Evolutionary conservation across 1,284 basidiomycete species (phyloP), one percentile per base, ranked within the genome.

Genomic region (Pseudozyma hubeiensis): DNA sequence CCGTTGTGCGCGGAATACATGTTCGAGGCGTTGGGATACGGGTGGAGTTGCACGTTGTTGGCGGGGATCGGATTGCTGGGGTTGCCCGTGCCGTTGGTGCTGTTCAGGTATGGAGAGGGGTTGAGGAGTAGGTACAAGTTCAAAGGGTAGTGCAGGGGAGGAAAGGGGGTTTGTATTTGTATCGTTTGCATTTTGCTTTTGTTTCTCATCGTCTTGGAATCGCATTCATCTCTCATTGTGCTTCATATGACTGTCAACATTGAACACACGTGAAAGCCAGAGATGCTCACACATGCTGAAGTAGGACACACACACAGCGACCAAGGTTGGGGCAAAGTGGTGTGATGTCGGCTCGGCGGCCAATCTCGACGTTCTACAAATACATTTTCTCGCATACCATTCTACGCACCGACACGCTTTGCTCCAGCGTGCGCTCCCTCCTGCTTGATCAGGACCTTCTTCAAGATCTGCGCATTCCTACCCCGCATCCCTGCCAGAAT

Each of bases 1-100:
- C 87, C 87, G 11, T 79, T 87, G 31, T 86, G 86, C 57, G 75
- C 80, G 0, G 78, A 84, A 0, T 76, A 84, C 35, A 80, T 87
- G 79, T 87, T 86, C 57, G 62, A 72, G n/a, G 78, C 63, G n/a
- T 75, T 87, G 7, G 86, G 85, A 3, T 87, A 86, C 81, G 87
- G 86, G 1, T 85, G 84, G 82, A 52, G 48, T 5, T 74, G 65
- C 46, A 85, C 85, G 0, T 45, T 87, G 4, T 68, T 87, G 3
- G 86, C 86, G 0, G 73, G 76, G 7, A 65, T 87, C 0, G 84
- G 84, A 0, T 30, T 86, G 11, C 33, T 85, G 2, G 87, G 84
- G 0, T 55, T 87, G 8, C 87, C 87, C 0, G 85, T 84, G 0
- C 87, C 87, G 1, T 30, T 85, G 13, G 29, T 83, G 11, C 83